These are phyloP conservation scores for Cystobasidium slooffiae DNA, from an alignment of 1,284 basidiomycete species.

Conservation along the genomic window DNA sequence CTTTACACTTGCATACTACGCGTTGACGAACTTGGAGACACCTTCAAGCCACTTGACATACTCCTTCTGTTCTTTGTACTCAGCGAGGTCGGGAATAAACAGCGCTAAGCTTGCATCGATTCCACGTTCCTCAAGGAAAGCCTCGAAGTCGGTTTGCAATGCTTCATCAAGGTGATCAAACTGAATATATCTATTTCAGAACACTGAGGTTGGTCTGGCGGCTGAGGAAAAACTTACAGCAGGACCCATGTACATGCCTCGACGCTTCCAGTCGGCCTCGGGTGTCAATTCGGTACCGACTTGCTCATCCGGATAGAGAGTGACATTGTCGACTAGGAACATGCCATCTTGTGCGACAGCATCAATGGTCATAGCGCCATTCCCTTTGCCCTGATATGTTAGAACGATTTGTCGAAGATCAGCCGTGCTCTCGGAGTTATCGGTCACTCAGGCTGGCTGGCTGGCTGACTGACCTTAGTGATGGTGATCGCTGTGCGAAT, in stretches of 20 bases:
- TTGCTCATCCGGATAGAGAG: slow-evolving; percentile 76
- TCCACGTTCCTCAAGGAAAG: slow-evolving; percentile 82
- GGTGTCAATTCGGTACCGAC: slow-evolving; percentile 78
- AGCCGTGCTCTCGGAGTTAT: neutral
- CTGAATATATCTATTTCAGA: slow-evolving; percentile 53
- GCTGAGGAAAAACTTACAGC: slow-evolving; percentile 63
- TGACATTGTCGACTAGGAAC: slow-evolving; percentile 86
- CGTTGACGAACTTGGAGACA: slow-evolving; percentile 83
- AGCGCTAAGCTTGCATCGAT: slow-evolving; percentile 75
- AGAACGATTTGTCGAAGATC: slow-evolving; percentile 6
- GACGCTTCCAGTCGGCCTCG: slow-evolving; percentile 90
- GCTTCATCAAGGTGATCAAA: slow-evolving; percentile 87
- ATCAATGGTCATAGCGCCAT: slow-evolving; percentile 79
- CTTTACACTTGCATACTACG: slow-evolving; percentile 55
- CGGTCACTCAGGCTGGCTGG: neutral
- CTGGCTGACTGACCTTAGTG: slow-evolving; percentile 68
- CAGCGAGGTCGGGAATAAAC: slow-evolving; percentile 61
- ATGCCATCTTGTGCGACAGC: slow-evolving; percentile 79
- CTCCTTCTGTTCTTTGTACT: slow-evolving; percentile 92
- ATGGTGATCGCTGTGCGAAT: slow-evolving; percentile 79
- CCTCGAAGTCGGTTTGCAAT: slow-evolving; percentile 85
- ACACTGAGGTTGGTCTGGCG: neutral
- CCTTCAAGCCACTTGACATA: slow-evolving; percentile 87
- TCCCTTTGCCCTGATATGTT: slow-evolving; percentile 18
- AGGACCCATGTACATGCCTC: slow-evolving; percentile 89